phyloP scores from a whole-genome alignment of 495 filamentous ascomycete genomes.

The Aspergillus sclerotioniger region DNA sequence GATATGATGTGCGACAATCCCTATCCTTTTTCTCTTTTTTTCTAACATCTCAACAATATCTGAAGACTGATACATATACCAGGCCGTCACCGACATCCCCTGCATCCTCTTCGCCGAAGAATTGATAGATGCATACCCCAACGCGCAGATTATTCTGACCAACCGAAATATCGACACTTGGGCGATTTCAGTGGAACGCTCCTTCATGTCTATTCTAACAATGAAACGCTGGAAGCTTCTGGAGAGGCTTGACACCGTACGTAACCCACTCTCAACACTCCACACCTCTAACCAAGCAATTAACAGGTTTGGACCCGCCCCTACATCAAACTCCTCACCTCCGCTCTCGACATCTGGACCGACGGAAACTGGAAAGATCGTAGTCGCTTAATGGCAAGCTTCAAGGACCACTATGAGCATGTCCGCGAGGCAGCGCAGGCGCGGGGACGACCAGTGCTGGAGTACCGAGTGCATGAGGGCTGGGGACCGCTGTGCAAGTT shows the following conservation, averaged over 20 bases:
- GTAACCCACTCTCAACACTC: not conserved
- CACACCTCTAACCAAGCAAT: not conserved
- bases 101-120: slow-evolving; percentile 8
- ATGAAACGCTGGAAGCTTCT: slow-evolving; percentile 2
- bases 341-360: not conserved
- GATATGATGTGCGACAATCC: slow-evolving; percentile 12
- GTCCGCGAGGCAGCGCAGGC: not conserved
- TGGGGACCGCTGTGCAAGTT: slow-evolving; percentile 11
- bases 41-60: not conserved
- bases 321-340: not conserved
- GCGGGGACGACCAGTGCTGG: slow-evolving; percentile 1
- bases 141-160: slow-evolving; percentile 13
- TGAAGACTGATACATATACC: not conserved
- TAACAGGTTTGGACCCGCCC: not conserved
- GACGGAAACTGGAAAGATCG: not conserved
- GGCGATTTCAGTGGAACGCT: not conserved
- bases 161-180: not conserved
- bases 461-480: slow-evolving; percentile 1
- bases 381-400: not conserved
- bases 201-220: not conserved
- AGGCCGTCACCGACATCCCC: slow-evolving; percentile 9
- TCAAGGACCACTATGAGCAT: slow-evolving; percentile 4
- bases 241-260: not conserved
- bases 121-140: slow-evolving; percentile 12
- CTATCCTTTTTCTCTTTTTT: not conserved